Percentiles rank a stretch among this genome's conserved stretches.
These are phyloP conservation scores for Cercophora newfieldiana DNA, from an alignment of 495 filamentous ascomycete species.

Conservation along the genomic window DNA sequence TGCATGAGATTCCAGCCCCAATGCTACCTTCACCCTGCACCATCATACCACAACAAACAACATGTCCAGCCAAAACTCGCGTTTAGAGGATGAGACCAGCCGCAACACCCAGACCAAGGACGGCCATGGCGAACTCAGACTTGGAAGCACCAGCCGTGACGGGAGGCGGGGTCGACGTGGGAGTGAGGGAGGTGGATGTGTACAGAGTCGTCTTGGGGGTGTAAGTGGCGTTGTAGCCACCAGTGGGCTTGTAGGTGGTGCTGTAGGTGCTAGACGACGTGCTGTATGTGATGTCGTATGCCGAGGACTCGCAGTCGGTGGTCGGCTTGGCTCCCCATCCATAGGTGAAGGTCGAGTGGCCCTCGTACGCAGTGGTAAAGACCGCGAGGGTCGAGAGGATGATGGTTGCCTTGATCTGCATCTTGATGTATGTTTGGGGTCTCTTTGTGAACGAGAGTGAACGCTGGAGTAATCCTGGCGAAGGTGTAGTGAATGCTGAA, in stretches of 20 bases:
- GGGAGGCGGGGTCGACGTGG: neutral
- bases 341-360: too few relatives aligned
- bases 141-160: neutral
- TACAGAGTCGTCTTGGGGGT: constrained; percentile 44
- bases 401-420: constrained; percentile 30
- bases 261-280: constrained; percentile 26
- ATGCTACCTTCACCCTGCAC: neutral
- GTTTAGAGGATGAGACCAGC: constrained; percentile 39
- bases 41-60: neutral
- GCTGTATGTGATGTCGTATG: constrained; percentile 22
- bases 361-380: constrained; percentile 19
- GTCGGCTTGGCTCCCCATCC: constrained; percentile 26
- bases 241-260: constrained; percentile 23
- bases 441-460: neutral
- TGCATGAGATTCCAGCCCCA: neutral
- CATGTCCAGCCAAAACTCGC: neutral
- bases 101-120: constrained; percentile 31
- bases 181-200: neutral
- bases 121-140: constrained; percentile 23
- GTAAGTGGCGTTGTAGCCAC: constrained; percentile 43
- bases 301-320: constrained; percentile 47
- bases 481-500: neutral
- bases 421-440: constrained; percentile 19
- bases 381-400: constrained; percentile 28
- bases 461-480: neutral